Conservation (phyloP, 1,284 basidiomycete species). For the Ceratorhiza oryzae-sativae region DNA sequence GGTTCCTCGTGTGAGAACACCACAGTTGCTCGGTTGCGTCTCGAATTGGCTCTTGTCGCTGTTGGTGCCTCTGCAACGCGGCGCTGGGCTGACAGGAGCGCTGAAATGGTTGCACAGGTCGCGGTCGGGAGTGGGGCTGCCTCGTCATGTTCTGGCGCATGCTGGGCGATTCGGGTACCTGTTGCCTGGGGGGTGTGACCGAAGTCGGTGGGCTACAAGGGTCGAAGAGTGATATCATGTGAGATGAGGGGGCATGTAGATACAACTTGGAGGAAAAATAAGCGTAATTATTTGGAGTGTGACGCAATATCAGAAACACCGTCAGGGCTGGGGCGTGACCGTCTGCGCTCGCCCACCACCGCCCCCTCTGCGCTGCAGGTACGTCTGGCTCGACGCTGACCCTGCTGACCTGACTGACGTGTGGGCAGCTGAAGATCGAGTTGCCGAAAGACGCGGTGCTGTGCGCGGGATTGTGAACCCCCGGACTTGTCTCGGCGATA, state of each 20-base stretch:
- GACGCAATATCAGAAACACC: slow-evolving; percentile 18
- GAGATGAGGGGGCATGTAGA: neutral
- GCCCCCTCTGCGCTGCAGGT: neutral
- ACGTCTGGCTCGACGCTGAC: neutral
- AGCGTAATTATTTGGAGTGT: slow-evolving; percentile 17
- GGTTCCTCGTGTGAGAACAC: neutral
- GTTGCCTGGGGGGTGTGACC: slow-evolving; percentile 63
- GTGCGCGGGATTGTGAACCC: slow-evolving; percentile 8
- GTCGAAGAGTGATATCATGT: too few species aligned
- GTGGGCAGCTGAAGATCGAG: neutral
- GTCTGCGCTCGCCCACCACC: slow-evolving; percentile 7
- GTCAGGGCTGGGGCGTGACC: neutral
- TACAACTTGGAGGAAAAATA: neutral
- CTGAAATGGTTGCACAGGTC: slow-evolving; percentile 47
- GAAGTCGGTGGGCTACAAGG: slow-evolving; percentile 32
- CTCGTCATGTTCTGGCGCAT: slow-evolving; percentile 61
- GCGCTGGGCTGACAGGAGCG: neutral
- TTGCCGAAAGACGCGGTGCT: neutral
- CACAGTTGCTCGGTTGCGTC: neutral
- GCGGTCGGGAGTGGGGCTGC: slow-evolving; percentile 60
- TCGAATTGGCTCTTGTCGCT: neutral
- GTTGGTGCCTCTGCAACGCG: too few species aligned
- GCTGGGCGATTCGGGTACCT: slow-evolving; percentile 62
- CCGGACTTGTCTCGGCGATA: neutral
- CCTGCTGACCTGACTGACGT: neutral